These are phyloP conservation scores for Anthracocystis walkeri DNA, from an alignment of 1,284 basidiomycete species.

Conservation along the genomic window DNA sequence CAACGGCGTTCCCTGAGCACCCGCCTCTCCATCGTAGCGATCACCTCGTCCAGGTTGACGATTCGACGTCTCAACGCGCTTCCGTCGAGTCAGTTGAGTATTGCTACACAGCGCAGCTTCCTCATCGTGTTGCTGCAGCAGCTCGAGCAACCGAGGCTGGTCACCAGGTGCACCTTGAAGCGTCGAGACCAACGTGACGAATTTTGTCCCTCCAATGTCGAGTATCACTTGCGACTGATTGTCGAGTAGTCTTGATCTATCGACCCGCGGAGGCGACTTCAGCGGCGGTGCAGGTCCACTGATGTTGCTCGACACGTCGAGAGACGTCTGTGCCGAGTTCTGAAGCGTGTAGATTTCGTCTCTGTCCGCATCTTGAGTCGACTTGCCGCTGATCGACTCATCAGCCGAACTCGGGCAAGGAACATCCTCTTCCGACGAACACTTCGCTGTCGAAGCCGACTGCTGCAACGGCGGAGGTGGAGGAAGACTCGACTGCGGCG, in stretches of 20 bases:
- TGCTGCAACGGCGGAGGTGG: conserved; percentile 11
- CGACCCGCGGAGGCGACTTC: not conserved
- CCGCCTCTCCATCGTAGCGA: not conserved
- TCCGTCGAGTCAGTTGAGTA: conserved; percentile 7
- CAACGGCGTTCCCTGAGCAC: not conserved
- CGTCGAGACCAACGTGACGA: conserved; percentile 28
- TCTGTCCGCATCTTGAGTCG: too few relatives aligned
- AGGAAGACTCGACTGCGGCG: conserved; percentile 28
- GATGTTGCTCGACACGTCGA: not conserved
- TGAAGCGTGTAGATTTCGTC: not conserved
- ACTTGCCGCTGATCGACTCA: not conserved
- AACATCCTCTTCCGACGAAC: not conserved
- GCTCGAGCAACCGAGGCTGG: conserved; percentile 14
- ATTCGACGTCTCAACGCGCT: conserved; percentile 11
- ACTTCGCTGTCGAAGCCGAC: not conserved
- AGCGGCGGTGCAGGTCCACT: too few relatives aligned
- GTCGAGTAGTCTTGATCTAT: not conserved
- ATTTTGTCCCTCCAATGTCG: conserved; percentile 30
- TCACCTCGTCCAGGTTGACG: not conserved
- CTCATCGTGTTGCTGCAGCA: not conserved
- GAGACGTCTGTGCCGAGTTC: not conserved
- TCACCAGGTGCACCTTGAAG: conserved; percentile 20
- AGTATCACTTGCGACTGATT: conserved; percentile 9
- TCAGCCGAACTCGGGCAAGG: conserved; percentile 1
- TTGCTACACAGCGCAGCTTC: not conserved